Percentiles rank a stretch among this genome's conserved stretches.
These are phyloP conservation scores for Leccinum truebloodii DNA, from an alignment of 768 basidiomycete species.

Conservation along the genomic window DNA sequence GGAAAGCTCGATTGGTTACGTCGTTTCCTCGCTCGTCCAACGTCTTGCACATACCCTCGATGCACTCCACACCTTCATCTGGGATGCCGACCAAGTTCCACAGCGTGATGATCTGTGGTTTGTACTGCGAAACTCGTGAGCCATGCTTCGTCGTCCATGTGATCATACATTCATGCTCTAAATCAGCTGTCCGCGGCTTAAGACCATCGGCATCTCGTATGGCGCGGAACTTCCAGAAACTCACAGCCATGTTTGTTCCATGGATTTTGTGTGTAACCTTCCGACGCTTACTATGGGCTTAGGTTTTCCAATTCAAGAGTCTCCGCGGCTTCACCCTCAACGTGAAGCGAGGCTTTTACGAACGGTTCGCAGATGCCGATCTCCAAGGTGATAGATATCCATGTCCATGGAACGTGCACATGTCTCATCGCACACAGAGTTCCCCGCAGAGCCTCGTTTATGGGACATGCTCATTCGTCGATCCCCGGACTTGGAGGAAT, in stretches of 20 bases:
- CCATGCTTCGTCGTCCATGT: not conserved
- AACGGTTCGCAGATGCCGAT: constrained; percentile 52
- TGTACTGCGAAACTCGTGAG: constrained; percentile 65
- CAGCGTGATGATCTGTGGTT: constrained; percentile 80
- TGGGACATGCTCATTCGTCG: constrained; percentile 72
- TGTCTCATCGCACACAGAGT: constrained; percentile 21
- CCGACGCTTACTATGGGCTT: constrained; percentile 1
- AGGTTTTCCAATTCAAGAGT: constrained; percentile 72
- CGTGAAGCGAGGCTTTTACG: constrained; percentile 62
- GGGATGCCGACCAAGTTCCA: constrained; percentile 68
- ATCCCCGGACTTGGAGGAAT: constrained; percentile 66
- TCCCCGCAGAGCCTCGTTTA: constrained; percentile 35
- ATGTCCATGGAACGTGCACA: not conserved
- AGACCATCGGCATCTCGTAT: constrained; percentile 60
- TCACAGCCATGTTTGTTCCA: constrained; percentile 59
- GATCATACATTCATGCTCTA: not conserved
- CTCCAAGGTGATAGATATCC: constrained; percentile 48
- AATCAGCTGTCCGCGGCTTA: constrained; percentile 64
- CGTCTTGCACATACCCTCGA: constrained; percentile 57
- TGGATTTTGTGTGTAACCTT: not conserved
- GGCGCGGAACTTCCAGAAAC: constrained; percentile 57
- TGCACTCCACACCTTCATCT: constrained; percentile 64
- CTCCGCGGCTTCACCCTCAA: constrained; percentile 62
- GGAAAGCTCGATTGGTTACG: constrained; percentile 14
- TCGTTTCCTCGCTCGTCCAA: constrained; percentile 54